Evolutionary conservation across 441 rosid species (phyloP).

Genomic region (Erodium moschatum): DNA sequence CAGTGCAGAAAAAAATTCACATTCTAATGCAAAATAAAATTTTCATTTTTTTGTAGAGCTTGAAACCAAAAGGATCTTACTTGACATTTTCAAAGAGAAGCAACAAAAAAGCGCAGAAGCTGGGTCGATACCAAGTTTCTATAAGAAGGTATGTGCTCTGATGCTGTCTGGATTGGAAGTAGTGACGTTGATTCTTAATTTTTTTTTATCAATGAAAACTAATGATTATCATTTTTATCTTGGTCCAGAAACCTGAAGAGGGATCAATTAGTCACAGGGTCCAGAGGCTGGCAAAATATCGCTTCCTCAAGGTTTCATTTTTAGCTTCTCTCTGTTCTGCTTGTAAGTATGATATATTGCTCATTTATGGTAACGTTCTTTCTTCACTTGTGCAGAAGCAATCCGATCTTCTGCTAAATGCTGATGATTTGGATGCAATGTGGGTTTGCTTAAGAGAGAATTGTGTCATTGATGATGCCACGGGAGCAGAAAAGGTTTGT

Average conservation of each 20-base stretch:
- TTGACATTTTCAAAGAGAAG: slow-evolving; percentile 91
- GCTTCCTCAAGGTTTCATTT: slow-evolving; percentile 64
- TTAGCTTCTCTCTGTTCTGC: background rate
- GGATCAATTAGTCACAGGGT: slow-evolving; percentile 95
- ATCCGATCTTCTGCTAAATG: slow-evolving; percentile 83
- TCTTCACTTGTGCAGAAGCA: slow-evolving; percentile 62
- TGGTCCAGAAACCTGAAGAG: slow-evolving; percentile 85
- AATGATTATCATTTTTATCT: background rate
- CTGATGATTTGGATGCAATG: slow-evolving; percentile 98
- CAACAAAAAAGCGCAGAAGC: slow-evolving; percentile 85
- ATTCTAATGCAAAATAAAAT: too few relatives aligned
- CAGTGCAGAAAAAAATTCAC: background rate
- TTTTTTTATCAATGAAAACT: too few relatives aligned
- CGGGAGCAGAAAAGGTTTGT: slow-evolving; percentile 90
- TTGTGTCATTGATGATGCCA: slow-evolving; percentile 95
- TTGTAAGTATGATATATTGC: slow-evolving; percentile 4
- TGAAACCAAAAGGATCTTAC: slow-evolving; percentile 92
- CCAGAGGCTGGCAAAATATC: slow-evolving; percentile 83
- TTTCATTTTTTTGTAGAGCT: slow-evolving; percentile 46
- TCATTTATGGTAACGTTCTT: slow-evolving; percentile 10
- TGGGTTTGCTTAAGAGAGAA: slow-evolving; percentile 97
- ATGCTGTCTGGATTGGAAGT: slow-evolving; percentile 11
- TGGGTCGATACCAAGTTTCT: slow-evolving; percentile 81
- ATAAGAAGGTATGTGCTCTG: slow-evolving; percentile 66
- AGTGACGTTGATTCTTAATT: background rate